Percentiles rank a stretch among this genome's conserved stretches.
Evolutionary conservation across 2,329 filamentous ascomycete species (phyloP).

Genomic region (Uncinocarpus reesii): DNA sequence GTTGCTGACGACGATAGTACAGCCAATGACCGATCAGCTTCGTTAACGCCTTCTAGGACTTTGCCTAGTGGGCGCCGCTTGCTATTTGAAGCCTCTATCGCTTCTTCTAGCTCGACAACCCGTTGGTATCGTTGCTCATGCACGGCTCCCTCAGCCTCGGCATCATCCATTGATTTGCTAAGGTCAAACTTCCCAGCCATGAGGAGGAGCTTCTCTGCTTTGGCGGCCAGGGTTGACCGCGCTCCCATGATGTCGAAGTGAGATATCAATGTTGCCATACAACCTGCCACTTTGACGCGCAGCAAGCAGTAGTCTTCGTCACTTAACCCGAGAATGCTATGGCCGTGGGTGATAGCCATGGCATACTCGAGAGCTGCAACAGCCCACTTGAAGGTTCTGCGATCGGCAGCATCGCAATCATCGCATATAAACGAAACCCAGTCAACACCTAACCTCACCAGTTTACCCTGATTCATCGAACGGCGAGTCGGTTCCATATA

Average conservation of each 20-base stretch:
- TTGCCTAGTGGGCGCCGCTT: slow-evolving; percentile 80
- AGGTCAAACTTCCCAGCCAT: slow-evolving; percentile 66
- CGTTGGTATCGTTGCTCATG: slow-evolving; percentile 64
- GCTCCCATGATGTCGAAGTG: slow-evolving; percentile 99
- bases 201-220: slow-evolving; percentile 78
- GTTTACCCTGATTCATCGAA: slow-evolving; percentile 93
- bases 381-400: slow-evolving; percentile 95
- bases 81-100: slow-evolving; percentile 65
- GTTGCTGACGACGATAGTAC: slow-evolving; percentile 89
- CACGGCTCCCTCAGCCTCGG: slow-evolving; percentile 68
- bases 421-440: slow-evolving; percentile 98
- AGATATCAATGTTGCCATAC: slow-evolving; percentile 93
- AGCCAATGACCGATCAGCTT: slow-evolving; percentile 88
- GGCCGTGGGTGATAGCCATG: slow-evolving; percentile 91
- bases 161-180: slow-evolving; percentile 63
- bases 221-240: slow-evolving; percentile 80
- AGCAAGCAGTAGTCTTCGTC: slow-evolving; percentile 78
- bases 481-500: slow-evolving; percentile 94
- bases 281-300: slow-evolving; percentile 81
- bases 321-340: slow-evolving; percentile 82
- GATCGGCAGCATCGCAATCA: slow-evolving; percentile 85
- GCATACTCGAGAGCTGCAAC: slow-evolving; percentile 91
- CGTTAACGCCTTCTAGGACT: slow-evolving; percentile 87
- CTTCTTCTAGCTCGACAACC: slow-evolving; percentile 65
- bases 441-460: slow-evolving; percentile 84